These are phyloP conservation scores for Thymus mandschuricus DNA, from an alignment of 257 asterid species.

Conservation along the genomic window DNA sequence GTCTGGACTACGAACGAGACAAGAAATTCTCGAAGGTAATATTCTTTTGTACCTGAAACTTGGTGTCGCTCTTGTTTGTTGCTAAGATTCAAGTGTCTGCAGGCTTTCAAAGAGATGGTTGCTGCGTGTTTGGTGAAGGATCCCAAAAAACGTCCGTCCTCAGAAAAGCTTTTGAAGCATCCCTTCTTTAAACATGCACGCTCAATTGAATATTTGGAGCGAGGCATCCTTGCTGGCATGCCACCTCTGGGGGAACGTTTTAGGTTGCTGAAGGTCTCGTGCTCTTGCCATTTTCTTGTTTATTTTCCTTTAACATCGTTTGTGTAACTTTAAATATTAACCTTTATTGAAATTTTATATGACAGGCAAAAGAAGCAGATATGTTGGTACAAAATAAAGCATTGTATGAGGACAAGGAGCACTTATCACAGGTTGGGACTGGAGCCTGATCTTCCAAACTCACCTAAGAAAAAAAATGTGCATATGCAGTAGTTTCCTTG, in stretches of 20 bases:
- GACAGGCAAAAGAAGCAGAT: constrained; percentile 86
- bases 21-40: constrained; percentile 84
- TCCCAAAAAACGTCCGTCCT: constrained; percentile 87
- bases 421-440: constrained; percentile 72
- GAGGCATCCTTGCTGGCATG: constrained; percentile 67
- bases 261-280: constrained; percentile 81
- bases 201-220: constrained; percentile 63
- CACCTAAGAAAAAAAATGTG: background rate
- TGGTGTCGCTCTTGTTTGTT: constrained; percentile 28
- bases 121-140: constrained; percentile 96
- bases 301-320: constrained; percentile 13
- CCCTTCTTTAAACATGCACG: constrained; percentile 81
- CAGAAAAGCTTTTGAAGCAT: constrained; percentile 91
- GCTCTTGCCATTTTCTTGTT: constrained; percentile 38
- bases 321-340: constrained; percentile 18
- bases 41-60: constrained; percentile 35
- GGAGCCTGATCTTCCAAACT: constrained; percentile 2
- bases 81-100: constrained; percentile 44
- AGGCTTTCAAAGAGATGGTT: constrained; percentile 89
- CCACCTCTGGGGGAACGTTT: constrained; percentile 90
- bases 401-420: constrained; percentile 79
- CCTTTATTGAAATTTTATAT: constrained; percentile 29
- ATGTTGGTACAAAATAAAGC: constrained; percentile 68
- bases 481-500: background rate
- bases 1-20: constrained; percentile 93